Evolutionary conservation across 345 rosid species (phyloP), one percentile per base, ranked within the genome.

Genomic region (Excoecaria agallocha): DNA sequence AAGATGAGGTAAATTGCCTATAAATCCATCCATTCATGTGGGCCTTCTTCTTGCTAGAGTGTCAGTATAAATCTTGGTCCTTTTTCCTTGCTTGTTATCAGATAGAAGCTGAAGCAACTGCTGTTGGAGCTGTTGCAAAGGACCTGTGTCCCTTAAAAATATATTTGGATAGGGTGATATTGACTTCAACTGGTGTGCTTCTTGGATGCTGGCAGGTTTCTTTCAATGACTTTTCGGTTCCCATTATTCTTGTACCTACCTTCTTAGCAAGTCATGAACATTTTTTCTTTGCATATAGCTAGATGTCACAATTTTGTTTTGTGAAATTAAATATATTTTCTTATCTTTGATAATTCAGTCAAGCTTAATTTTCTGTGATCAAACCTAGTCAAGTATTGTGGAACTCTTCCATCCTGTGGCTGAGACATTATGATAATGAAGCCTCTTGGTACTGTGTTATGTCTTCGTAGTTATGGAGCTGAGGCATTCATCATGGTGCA

Each of bases 191-290:
- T 3, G 98, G 99, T 51, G 98, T 93, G 80, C 97, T 95, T 84
- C 85, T 93, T 38, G 97, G 99, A 43, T 95, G 98, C 81, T 94
- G 99, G 97, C 96, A 95, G 97, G 99, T 95, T 75, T 5, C 17
- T 84, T 46, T 60, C 71, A 38, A 12, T 30, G 19, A 65, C 60
- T 64, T 66, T 49, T 46, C 6, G 30, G 41, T 55, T 19, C 45
- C 39, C 50, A 39, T 65, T 10, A 30, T 37, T 16, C 24, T 57
- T 11, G 39, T 6, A 13, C 24, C 45, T 64, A 56, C 67, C 41
- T 69, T 22, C 24, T 4, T 30, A 3, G 49, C 62, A 20, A 20
- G 7, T 37, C 25, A 12, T 25, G 25, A 48, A 3, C 59, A 25
- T 57, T 38, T 56, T 46, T 48, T 50, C 52, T 3, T 12, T 20